Evolutionary conservation across 2,329 filamentous ascomycete genomes (phyloP), one percentile per base, ranked within the genome.

Genomic region (Beauveria sp.): DNA sequence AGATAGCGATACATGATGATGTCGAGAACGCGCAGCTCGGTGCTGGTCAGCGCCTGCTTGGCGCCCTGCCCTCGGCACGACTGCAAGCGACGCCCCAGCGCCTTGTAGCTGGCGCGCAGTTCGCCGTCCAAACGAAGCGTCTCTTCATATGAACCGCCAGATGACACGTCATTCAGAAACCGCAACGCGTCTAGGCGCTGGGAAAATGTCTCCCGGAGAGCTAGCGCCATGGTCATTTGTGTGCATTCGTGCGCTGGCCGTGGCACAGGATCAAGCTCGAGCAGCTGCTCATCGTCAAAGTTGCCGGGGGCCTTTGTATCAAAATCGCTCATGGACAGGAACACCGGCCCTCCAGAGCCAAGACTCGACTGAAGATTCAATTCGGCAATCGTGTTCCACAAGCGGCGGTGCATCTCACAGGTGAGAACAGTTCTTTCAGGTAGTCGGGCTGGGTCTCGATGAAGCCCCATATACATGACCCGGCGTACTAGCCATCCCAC

Each of bases 371-470:
- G 77, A 0, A 82, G 62, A 0, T 68, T 65, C 0, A 83, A 55
- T 65, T 84, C 81, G 0, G 82, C 64, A 20, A 82, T 75, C 0
- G 80, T 81, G 48, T 79, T 79, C 81, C 81, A 84, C 2, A 84
- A 62, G 9, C 81, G 71, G 5, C 80, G 72, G 2, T 79, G 75
- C 69, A 82, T 78, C 68, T 84, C 80, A 1, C 73, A 68, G 0
- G 70, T 69, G 44, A 77, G 72, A 0, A 70, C 67, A 2, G 69
- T 71, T 16, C 69, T 70, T 0, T 74, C 70, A 0, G 76, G 71
- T 0, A 82, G 66, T 2, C 70, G 67, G 0, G 67, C 62, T 0
- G 81, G 79, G 57, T 84, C 81, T 54, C 77, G 70, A 59, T 84
- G 79, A 2, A 84, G 62, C 2, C 81, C 81, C 73, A 82, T 79